These are phyloP conservation scores for Septoria petroselini DNA, from an alignment of 2,329 filamentous ascomycete genomes.

Conservation along the genomic window DNA sequence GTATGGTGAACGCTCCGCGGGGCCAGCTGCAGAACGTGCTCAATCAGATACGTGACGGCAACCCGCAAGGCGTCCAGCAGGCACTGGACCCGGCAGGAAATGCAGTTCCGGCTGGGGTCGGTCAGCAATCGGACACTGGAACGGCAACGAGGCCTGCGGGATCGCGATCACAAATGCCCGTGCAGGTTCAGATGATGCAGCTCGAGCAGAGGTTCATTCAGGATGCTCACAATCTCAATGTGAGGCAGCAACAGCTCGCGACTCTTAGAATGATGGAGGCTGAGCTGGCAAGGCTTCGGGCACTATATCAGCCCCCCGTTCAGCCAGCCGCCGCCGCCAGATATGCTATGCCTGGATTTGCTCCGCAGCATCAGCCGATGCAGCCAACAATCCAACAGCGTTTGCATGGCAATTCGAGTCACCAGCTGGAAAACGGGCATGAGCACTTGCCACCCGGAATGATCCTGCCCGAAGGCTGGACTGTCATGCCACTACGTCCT, in stretches of 20 bases:
- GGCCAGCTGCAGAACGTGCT: constrained; percentile 44
- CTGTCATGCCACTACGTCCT: constrained; percentile 46
- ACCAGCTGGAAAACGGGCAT: constrained; percentile 44
- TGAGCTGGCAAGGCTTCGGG: constrained; percentile 65
- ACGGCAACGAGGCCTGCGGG: constrained; percentile 11
- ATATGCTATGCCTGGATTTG: constrained; percentile 12
- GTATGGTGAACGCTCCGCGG: constrained; percentile 60
- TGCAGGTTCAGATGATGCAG: constrained; percentile 61
- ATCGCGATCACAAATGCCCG: constrained; percentile 36
- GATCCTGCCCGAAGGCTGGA: constrained; percentile 53
- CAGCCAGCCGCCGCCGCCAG: constrained; percentile 23
- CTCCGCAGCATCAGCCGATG: constrained; percentile 12
- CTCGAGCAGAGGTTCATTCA: constrained; percentile 67
- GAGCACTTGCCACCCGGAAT: constrained; percentile 51
- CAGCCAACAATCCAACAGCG: constrained; percentile 11
- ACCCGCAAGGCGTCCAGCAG: constrained; percentile 13
- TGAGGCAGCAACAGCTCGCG: constrained; percentile 65
- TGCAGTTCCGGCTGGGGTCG: constrained; percentile 41
- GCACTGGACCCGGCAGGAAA: constrained; percentile 19
- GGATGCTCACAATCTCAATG: constrained; percentile 62
- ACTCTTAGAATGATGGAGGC: constrained; percentile 64
- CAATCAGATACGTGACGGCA: constrained; percentile 32
- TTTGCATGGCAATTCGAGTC: constrained; percentile 28
- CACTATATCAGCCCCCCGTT: constrained; percentile 27
- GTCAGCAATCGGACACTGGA: constrained; percentile 18